These are phyloP conservation scores for Taxillus chinensis DNA, from an alignment of 164 flowering plant species.

Conservation along the genomic window DNA sequence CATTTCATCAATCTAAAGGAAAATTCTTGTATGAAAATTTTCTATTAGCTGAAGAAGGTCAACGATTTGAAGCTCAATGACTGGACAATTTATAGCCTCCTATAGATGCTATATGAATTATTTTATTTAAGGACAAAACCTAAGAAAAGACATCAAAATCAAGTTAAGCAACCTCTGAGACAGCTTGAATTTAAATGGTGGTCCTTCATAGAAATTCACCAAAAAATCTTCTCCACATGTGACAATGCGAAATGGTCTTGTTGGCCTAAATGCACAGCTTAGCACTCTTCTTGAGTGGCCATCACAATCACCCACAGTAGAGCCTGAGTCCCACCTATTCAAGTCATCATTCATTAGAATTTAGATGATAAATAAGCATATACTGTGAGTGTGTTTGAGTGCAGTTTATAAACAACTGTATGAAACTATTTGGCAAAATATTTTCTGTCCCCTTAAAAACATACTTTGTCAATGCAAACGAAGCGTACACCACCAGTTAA, in stretches of 20 bases:
- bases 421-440: too few species aligned
- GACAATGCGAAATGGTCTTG: conserved; percentile 90
- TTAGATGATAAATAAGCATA: neutral
- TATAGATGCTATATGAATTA: neutral
- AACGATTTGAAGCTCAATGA: neutral
- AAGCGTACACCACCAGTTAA: too few species aligned
- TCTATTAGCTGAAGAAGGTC: neutral
- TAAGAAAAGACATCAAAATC: conserved; percentile 2
- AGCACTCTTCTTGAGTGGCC: conserved; percentile 89
- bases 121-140: neutral
- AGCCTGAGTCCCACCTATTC: conserved; percentile 96
- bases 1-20: neutral
- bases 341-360: conserved; percentile 7
- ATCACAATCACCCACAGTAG: conserved; percentile 93
- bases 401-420: too few species aligned
- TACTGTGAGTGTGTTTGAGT: too few species aligned
- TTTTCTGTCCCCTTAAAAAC: too few species aligned
- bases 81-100: neutral
- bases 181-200: conserved; percentile 93
- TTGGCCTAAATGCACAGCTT: conserved; percentile 92
- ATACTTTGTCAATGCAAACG: too few species aligned
- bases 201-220: conserved; percentile 96
- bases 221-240: conserved; percentile 96
- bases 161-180: conserved; percentile 44
- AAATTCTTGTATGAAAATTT: neutral